Evolutionary conservation across 2,329 filamentous ascomycete species (phyloP).

Genomic region (Nothopassalora personata): DNA sequence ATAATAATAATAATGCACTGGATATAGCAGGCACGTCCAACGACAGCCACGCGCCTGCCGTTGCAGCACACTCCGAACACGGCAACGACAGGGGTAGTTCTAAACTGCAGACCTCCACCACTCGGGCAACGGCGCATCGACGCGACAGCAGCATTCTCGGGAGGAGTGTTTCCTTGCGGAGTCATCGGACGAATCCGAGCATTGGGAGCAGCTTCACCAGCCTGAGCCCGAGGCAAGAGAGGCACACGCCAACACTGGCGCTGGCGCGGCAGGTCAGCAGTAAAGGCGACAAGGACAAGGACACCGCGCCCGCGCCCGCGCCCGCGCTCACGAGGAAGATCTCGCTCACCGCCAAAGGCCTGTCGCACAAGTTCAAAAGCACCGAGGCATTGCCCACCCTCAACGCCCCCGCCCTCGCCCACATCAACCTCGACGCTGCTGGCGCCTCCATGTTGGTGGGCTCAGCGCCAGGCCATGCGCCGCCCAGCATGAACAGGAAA

Average conservation of each 20-base stretch:
- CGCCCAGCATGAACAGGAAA: conserved; percentile 12
- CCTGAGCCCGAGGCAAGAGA: neutral
- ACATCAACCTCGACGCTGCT: conserved; percentile 9
- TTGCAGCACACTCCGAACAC: neutral
- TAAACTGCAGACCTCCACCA: neutral
- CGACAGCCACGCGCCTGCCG: neutral
- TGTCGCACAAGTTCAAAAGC: conserved; percentile 20
- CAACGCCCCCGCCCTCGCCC: conserved; percentile 8
- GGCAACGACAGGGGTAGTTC: neutral
- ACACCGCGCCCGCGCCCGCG: conserved; percentile 4
- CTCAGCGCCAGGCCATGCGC: conserved; percentile 7
- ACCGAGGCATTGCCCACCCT: conserved; percentile 18
- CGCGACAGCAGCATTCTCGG: conserved; percentile 32
- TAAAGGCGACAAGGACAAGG: conserved; percentile 2
- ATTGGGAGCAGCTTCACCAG: conserved; percentile 20
- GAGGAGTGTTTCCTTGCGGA: conserved; percentile 37
- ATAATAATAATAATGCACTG: neutral
- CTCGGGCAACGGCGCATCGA: conserved; percentile 8
- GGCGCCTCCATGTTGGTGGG: conserved; percentile 17
- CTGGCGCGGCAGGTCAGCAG: neutral
- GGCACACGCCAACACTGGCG: neutral
- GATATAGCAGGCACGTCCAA: neutral
- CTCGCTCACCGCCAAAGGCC: conserved; percentile 19
- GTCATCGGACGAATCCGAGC: conserved; percentile 28
- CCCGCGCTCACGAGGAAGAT: conserved; percentile 17